These are phyloP conservation scores for Salvia rosmarinus DNA, from an alignment of 257 asterid genomes.

Conservation along the genomic window DNA sequence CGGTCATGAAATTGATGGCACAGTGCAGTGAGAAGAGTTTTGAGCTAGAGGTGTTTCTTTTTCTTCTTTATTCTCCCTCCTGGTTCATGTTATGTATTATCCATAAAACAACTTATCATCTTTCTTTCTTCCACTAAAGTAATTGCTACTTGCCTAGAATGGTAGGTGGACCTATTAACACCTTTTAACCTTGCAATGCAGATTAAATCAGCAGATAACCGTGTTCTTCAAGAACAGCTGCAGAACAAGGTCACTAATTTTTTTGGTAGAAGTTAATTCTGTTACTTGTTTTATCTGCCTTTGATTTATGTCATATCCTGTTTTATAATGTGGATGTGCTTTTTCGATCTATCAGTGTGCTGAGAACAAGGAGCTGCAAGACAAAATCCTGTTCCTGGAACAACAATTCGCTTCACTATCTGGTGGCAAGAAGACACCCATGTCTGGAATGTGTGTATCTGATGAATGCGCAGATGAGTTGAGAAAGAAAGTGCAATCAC, in stretches of 20 bases:
- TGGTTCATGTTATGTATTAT: background rate
- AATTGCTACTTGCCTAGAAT: constrained; percentile 3
- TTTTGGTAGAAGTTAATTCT: background rate
- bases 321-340: constrained; percentile 28
- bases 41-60: constrained; percentile 77
- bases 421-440: constrained; percentile 45
- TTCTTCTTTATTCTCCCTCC: too few relatives aligned
- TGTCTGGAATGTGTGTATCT: constrained; percentile 52
- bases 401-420: constrained; percentile 62
- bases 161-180: constrained; percentile 30
- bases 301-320: constrained; percentile 4
- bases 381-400: constrained; percentile 62
- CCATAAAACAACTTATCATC: background rate
- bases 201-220: constrained; percentile 92
- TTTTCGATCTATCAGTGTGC: constrained; percentile 54
- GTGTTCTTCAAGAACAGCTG: constrained; percentile 92
- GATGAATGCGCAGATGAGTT: constrained; percentile 63
- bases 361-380: constrained; percentile 78
- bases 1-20: constrained; percentile 74
- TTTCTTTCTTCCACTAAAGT: background rate
- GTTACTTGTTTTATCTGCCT: background rate
- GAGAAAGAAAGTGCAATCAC: constrained; percentile 74
- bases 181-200: constrained; percentile 48
- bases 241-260: constrained; percentile 71
- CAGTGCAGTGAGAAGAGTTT: constrained; percentile 85